Percentiles rank a stretch among this genome's conserved stretches.
phyloP scores from a whole-genome alignment of 495 filamentous ascomycete species.

The Xylaria acuta region DNA sequence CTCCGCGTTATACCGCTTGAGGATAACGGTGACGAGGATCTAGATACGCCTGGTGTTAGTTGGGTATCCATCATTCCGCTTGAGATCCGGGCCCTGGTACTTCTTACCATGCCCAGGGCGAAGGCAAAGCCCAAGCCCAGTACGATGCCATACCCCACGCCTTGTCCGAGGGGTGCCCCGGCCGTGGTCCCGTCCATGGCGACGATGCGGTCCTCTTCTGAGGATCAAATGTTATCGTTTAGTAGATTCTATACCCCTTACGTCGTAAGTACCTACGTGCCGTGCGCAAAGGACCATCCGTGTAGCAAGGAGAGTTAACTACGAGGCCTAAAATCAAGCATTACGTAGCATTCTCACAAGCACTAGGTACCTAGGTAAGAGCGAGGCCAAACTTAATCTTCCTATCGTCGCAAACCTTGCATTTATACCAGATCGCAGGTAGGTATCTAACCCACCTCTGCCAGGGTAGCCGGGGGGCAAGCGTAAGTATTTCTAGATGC shows the following conservation, averaged over 20 bases:
- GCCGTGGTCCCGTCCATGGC: slow-evolving; percentile 19
- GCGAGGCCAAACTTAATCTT: background rate
- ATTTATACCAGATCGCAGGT: slow-evolving; percentile 8
- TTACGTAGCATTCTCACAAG: background rate
- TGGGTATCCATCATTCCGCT: background rate
- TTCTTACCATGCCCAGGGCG: slow-evolving; percentile 75
- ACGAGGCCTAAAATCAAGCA: background rate
- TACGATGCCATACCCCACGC: slow-evolving; percentile 84
- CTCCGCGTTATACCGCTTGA: slow-evolving; percentile 90
- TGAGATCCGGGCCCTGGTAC: background rate
- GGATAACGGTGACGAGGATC: slow-evolving; percentile 75
- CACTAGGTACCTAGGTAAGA: background rate
- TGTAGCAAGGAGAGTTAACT: background rate
- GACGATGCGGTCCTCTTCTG: background rate
- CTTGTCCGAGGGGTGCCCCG: slow-evolving; percentile 65
- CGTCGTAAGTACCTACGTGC: background rate
- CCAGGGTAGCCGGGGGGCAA: background rate
- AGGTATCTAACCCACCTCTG: background rate
- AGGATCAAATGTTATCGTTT: background rate
- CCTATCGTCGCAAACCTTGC: background rate
- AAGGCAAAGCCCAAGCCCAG: slow-evolving; percentile 77
- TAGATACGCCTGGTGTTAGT: slow-evolving; percentile 26
- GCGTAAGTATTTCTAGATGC: background rate
- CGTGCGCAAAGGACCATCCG: background rate
- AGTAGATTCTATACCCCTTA: background rate